phyloP scores from a whole-genome alignment of 768 basidiomycete species.

The Hygrophorus russula region DNA sequence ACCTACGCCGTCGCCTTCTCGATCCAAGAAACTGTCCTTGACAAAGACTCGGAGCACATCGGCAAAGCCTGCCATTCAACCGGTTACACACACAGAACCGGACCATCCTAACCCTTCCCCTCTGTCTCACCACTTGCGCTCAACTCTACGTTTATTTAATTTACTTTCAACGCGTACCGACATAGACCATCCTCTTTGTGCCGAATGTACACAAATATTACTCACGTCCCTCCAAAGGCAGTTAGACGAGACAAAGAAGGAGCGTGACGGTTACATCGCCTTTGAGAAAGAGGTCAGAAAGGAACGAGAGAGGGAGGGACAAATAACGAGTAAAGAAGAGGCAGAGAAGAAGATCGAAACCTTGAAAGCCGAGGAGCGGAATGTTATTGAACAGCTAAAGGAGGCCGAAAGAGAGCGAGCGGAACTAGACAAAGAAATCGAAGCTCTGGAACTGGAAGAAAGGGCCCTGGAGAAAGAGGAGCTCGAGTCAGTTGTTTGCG shows the following conservation, averaged over 20 bases:
- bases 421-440: conserved; percentile 64
- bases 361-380: conserved; percentile 54
- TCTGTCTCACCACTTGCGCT: conserved; percentile 67
- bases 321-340: conserved; percentile 49
- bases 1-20: conserved; percentile 28
- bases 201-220: conserved; percentile 84
- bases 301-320: conserved; percentile 64
- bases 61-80: conserved; percentile 16
- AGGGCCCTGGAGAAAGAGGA: conserved; percentile 73
- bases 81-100: conserved; percentile 27
- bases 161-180: conserved; percentile 66
- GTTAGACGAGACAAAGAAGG: conserved; percentile 83
- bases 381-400: conserved; percentile 65
- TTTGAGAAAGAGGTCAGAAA: conserved; percentile 84
- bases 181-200: conserved; percentile 89
- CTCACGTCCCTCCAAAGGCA: conserved; percentile 65
- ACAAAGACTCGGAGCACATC: conserved; percentile 14
- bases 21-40: conserved; percentile 31
- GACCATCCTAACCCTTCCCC: conserved; percentile 59
- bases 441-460: conserved; percentile 65
- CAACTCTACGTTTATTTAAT: conserved; percentile 65
- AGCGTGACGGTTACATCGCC: conserved; percentile 86
- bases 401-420: conserved; percentile 67
- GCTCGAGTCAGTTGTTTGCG: conserved; percentile 46
- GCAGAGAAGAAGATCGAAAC: conserved; percentile 64